Evolutionary conservation across 1,284 basidiomycete genomes (phyloP).

Genomic region (Singerocomus rubriflavus): DNA sequence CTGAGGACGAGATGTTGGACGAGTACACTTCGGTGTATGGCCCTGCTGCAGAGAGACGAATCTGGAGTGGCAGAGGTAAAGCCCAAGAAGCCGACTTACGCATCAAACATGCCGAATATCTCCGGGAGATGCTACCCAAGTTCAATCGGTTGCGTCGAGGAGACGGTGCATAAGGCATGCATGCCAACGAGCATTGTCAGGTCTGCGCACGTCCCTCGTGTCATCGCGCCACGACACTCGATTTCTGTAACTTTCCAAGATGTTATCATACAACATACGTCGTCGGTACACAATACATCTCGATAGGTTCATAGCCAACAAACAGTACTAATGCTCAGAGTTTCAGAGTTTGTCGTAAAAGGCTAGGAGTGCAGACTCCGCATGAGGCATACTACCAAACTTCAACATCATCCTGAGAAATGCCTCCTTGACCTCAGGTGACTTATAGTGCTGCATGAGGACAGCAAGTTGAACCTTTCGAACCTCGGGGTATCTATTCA

Average conservation of each 20-base stretch:
- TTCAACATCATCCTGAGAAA: slow-evolving; percentile 17
- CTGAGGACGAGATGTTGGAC: slow-evolving; percentile 74
- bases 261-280: background rate
- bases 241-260: background rate
- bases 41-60: slow-evolving; percentile 63
- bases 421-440: slow-evolving; percentile 15
- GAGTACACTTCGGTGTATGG: slow-evolving; percentile 88
- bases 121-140: slow-evolving; percentile 51
- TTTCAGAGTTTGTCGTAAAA: slow-evolving; percentile 21
- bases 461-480: slow-evolving; percentile 12
- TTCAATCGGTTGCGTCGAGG: slow-evolving; percentile 51
- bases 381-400: slow-evolving; percentile 19
- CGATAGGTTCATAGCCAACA: background rate
- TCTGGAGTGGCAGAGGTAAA: slow-evolving; percentile 85
- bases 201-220: background rate
- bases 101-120: slow-evolving; percentile 86
- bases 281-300: background rate
- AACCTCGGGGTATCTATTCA: slow-evolving; percentile 21
- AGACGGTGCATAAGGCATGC: slow-evolving; percentile 43
- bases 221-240: no score
- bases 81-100: slow-evolving; percentile 81
- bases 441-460: slow-evolving; percentile 10
- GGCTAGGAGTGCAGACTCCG: slow-evolving; percentile 14
- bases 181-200: background rate
- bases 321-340: background rate